Evolutionary conservation across 345 rosid genomes (phyloP), one percentile per base, ranked within the genome.

Genomic region (Eucalyptus rudis): DNA sequence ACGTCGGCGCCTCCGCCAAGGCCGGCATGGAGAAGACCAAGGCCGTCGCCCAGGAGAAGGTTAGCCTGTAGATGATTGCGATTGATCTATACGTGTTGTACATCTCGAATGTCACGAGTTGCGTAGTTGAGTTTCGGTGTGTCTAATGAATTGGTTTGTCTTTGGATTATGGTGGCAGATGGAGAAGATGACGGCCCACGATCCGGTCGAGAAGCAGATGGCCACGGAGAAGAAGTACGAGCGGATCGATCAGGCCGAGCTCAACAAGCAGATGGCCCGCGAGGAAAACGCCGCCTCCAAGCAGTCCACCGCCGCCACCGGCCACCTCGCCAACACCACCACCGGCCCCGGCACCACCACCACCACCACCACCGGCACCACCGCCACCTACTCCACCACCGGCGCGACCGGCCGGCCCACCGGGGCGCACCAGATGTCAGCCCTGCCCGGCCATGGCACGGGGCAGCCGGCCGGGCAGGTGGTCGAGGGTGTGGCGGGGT

Each of bases 21-120:
- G 90, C 98, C 89, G 98, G 96, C 86, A 89, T 93, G 95, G 99
- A 95, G 90, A 97, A 96, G 90, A 91, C 95, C 91, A 95, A 93
- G 89, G 98, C 99, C 25, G 58, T 91, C 44, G 81, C 93, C 33
- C 93, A 94, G 86, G 98, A 96, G 87, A 96, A 96, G 97, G 99
- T 97, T 45, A 8, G 49, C 29, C 84, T 76, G 1, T 40, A 64
- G 3, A 49, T 9, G 58, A 52, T 52, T 52, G 58, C 0, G 59
- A 64, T 64, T n/a, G 36, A 64, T 62, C 11, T 64, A 64, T 64
- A 8, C 76, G 43, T 64, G 43, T 58, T 64, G 43, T 43, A 8
- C 31, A 58, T 31, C 36, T 44, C 40, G 51, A 0, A 33, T 19
- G 49, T 31, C 80, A 17, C 80, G 20, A 33, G 24, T 17, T 71